Evolutionary conservation across 441 rosid species (phyloP).

Genomic region (Viola pubescens): DNA sequence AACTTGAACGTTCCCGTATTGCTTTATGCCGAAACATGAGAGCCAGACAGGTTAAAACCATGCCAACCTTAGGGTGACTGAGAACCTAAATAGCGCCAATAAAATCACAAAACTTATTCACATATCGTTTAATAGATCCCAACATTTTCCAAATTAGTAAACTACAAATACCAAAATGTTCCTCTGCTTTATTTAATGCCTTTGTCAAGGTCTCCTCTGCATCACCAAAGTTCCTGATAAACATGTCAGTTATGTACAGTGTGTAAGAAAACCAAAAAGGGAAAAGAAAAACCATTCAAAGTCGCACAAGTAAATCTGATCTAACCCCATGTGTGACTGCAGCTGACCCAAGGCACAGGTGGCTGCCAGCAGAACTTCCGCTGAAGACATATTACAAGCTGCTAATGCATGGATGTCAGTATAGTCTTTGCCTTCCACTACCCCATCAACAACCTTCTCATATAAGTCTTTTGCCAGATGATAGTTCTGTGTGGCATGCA

Average conservation of each 20-base stretch:
- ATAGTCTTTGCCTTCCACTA: constrained; percentile 32
- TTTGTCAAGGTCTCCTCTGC: constrained; percentile 70
- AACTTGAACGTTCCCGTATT: constrained; percentile 60
- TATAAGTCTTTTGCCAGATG: constrained; percentile 60
- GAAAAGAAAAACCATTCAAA: constrained; percentile 7
- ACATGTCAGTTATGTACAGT: constrained; percentile 6
- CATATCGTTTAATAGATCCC: background rate
- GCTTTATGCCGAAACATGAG: constrained; percentile 81
- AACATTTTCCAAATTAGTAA: background rate
- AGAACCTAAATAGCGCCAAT: constrained; percentile 36
- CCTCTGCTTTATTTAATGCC: constrained; percentile 67
- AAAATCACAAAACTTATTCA: constrained; percentile 6
- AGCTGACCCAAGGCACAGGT: constrained; percentile 82
- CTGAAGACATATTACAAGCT: constrained; percentile 70
- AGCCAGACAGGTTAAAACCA: constrained; percentile 68
- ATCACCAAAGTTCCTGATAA: constrained; percentile 53
- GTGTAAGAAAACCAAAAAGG: constrained; percentile 7
- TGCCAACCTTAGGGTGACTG: constrained; percentile 76
- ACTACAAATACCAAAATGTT: constrained; percentile 41
- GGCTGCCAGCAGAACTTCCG: constrained; percentile 61
- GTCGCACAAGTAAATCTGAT: constrained; percentile 3
- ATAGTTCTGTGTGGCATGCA: constrained; percentile 50
- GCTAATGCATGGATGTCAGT: constrained; percentile 28
- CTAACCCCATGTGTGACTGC: constrained; percentile 73
- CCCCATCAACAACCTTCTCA: constrained; percentile 40